Conservation (phyloP, 1,284 basidiomycete genomes). For the Fomitopsis schrenkii region DNA sequence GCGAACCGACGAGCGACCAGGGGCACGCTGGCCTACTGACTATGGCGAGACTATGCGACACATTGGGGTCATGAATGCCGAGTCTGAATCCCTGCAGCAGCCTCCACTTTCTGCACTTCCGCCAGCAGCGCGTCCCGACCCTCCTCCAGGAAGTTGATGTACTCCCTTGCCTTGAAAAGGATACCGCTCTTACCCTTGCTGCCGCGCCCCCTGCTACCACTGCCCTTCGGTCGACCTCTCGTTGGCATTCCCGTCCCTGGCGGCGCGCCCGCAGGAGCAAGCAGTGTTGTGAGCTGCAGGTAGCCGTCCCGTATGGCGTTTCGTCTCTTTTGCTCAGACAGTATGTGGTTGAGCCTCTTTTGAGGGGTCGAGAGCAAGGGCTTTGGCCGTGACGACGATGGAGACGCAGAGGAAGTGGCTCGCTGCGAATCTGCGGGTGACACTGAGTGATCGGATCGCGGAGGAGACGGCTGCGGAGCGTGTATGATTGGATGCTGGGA, state of each 20-base stretch:
- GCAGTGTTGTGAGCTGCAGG: conserved; percentile 73
- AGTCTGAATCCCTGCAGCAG: conserved; percentile 44
- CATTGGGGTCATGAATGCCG: conserved; percentile 12
- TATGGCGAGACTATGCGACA: background rate
- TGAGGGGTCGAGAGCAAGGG: conserved; percentile 77
- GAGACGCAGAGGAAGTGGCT: conserved; percentile 1
- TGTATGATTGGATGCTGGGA: background rate
- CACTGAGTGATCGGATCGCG: background rate
- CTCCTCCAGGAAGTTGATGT: conserved; percentile 73
- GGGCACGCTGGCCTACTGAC: background rate
- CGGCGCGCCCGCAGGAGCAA: conserved; percentile 65
- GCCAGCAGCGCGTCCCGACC: conserved; percentile 57
- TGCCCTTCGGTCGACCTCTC: conserved; percentile 76
- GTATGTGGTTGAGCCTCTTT: conserved; percentile 91
- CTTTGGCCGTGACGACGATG: conserved; percentile 33
- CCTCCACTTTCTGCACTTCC: conserved; percentile 61
- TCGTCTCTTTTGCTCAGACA: conserved; percentile 87
- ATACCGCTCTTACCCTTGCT: conserved; percentile 79
- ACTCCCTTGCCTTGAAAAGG: conserved; percentile 75
- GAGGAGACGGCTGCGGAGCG: background rate
- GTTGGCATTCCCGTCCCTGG: conserved; percentile 70
- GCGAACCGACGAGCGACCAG: background rate
- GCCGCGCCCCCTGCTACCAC: conserved; percentile 39
- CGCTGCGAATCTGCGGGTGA: conserved; percentile 15
- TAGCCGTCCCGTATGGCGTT: conserved; percentile 89